phyloP scores from a whole-genome alignment of 108 stramenopile genomes.

The Chaetoceros tenuissimus region DNA sequence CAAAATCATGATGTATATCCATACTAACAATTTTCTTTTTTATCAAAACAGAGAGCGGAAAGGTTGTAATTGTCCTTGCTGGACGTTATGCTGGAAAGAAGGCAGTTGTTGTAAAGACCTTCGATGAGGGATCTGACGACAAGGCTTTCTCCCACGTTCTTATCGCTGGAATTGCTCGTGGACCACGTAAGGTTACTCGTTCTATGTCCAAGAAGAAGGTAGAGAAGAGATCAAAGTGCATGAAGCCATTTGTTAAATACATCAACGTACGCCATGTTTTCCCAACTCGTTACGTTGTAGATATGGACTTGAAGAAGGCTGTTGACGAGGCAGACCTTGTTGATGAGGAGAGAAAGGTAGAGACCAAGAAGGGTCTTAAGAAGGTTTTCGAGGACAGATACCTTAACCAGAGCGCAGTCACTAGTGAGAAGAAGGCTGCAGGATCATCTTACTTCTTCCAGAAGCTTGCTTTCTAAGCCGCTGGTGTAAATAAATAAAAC shows the following conservation, averaged over 20 bases:
- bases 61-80: constrained; percentile 97
- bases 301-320: constrained; percentile 92
- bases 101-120: constrained; percentile 98
- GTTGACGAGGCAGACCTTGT: constrained; percentile 88
- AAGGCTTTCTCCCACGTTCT: constrained; percentile 96
- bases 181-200: constrained; percentile 96
- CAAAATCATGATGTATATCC: no score
- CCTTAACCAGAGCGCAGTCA: constrained; percentile 82
- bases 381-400: constrained; percentile 94
- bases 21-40: no score
- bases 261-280: constrained; percentile 99
- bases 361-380: constrained; percentile 92
- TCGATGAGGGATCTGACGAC: constrained; percentile 91
- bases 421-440: constrained; percentile 94
- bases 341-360: constrained; percentile 64
- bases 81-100: constrained; percentile 99
- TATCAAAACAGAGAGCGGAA: constrained; percentile 93
- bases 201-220: constrained; percentile 95
- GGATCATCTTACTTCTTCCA: constrained; percentile 95
- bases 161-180: constrained; percentile 92
- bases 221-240: constrained; percentile 85
- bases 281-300: constrained; percentile 98
- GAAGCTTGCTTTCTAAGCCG: constrained; percentile 91
- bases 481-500: constrained; percentile 2
- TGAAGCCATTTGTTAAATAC: constrained; percentile 99